These are phyloP conservation scores for Microsporum canis DNA, from an alignment of 2,329 filamentous ascomycete genomes.

Conservation along the genomic window DNA sequence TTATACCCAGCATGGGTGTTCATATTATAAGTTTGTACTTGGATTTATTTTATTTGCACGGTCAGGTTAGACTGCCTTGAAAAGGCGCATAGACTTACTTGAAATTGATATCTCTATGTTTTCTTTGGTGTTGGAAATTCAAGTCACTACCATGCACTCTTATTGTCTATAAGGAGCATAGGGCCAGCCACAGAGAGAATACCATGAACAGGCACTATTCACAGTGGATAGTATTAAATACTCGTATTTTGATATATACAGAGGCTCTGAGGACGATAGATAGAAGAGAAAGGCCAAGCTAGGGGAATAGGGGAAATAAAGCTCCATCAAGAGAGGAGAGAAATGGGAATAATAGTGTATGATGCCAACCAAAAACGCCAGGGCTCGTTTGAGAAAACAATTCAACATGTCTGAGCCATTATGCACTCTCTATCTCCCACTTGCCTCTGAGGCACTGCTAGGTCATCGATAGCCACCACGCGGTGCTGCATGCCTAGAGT, in stretches of 20 bases:
- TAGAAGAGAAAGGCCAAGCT: not conserved
- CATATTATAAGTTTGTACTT: not conserved
- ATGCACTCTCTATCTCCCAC: not conserved
- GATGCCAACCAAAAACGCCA: not conserved
- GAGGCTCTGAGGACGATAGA: not conserved
- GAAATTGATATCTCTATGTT: not conserved
- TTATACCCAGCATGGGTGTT: not conserved
- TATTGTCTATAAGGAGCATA: not conserved
- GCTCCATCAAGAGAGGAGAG: not conserved
- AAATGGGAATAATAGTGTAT: not conserved
- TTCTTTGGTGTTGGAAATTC: not conserved
- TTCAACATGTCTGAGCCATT: not conserved
- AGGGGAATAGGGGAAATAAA: not conserved
- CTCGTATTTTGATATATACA: not conserved
- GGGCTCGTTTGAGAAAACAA: not conserved
- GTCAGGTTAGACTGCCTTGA: not conserved
- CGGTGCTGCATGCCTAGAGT: constrained; percentile 2
- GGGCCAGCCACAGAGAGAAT: not conserved
- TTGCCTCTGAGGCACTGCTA: not conserved
- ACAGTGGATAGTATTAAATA: not conserved
- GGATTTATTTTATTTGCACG: not conserved
- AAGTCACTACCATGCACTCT: no score
- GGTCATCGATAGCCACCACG: not conserved
- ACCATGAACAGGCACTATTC: not conserved
- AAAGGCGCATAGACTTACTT: not conserved